Evolutionary conservation across 345 rosid species (phyloP).

Genomic region (Salix dunnii): DNA sequence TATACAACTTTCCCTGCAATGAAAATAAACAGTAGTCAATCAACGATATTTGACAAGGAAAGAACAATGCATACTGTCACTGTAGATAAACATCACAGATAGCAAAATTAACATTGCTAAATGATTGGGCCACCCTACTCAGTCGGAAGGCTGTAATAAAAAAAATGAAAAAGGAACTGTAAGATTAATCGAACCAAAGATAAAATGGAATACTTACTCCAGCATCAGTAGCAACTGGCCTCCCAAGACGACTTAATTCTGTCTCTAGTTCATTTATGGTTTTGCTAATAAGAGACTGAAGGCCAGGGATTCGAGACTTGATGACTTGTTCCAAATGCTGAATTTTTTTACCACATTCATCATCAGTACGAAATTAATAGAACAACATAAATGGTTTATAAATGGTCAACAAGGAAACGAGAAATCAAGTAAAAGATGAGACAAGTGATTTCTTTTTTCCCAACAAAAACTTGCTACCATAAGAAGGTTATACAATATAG

Average conservation of each 20-base stretch:
- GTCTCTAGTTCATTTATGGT: conserved; percentile 77
- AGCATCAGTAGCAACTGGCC: conserved; percentile 86
- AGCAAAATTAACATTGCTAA: neutral
- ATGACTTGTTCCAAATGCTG: conserved; percentile 97
- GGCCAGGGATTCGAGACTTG: conserved; percentile 89
- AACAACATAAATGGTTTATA: neutral
- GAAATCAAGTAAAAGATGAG: no score
- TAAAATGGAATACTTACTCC: conserved; percentile 55
- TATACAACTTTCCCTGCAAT: conserved; percentile 82
- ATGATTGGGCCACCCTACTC: conserved; percentile 3
- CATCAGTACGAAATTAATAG: neutral
- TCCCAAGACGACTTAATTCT: conserved; percentile 86
- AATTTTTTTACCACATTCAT: conserved; percentile 28
- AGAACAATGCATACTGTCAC: neutral
- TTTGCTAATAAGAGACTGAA: conserved; percentile 82
- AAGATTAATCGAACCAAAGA: conserved; percentile 3
- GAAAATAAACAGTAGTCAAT: conserved; percentile 2
- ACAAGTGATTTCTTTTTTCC: no score
- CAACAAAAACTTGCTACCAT: neutral
- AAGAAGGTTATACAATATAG: neutral
- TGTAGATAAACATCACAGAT: neutral
- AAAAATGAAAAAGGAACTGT: neutral
- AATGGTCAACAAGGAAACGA: no score
- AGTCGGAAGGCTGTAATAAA: neutral
- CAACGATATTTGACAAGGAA: neutral